These are phyloP conservation scores for Alternaria viburni DNA, from an alignment of 2,329 filamentous ascomycete species.

Conservation along the genomic window DNA sequence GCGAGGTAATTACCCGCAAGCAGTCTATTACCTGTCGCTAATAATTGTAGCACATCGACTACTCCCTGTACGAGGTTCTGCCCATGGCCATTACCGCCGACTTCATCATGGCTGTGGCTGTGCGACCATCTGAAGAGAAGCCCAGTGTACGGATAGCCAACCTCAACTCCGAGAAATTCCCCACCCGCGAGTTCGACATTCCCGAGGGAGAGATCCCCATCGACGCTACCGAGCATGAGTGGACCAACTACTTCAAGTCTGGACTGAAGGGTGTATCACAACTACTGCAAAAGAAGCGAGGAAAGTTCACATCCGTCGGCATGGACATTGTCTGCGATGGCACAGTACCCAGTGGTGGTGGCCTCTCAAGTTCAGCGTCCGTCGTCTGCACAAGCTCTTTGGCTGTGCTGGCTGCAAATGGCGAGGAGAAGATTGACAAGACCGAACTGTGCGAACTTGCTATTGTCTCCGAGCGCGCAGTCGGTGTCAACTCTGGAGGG, in stretches of 20 bases:
- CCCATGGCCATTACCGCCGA: constrained; percentile 96
- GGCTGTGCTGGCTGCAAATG: constrained; percentile 86
- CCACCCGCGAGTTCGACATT: constrained; percentile 75
- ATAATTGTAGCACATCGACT: constrained; percentile 81
- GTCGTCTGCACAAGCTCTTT: constrained; percentile 91
- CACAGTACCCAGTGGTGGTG: constrained; percentile 88
- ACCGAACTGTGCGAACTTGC: constrained; percentile 90
- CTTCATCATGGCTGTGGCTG: constrained; percentile 80
- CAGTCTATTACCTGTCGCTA: constrained; percentile 7
- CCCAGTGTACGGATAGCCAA: constrained; percentile 80
- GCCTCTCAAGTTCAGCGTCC: constrained; percentile 90
- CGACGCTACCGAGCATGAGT: constrained; percentile 84
- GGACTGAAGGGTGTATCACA: constrained; percentile 83
- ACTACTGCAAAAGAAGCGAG: constrained; percentile 72
- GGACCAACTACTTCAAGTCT: constrained; percentile 98
- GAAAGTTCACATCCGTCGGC: constrained; percentile 70
- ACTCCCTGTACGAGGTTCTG: constrained; percentile 93
- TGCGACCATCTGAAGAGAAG: constrained; percentile 59
- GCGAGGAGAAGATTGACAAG: constrained; percentile 80
- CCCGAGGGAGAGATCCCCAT: constrained; percentile 68
- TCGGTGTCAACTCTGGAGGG: constrained; percentile 96
- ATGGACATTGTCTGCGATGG: constrained; percentile 93
- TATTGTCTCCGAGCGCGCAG: constrained; percentile 90
- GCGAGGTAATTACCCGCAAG: constrained; percentile 62
- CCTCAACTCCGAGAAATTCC: constrained; percentile 76